Evolutionary conservation across 1,139 yeast genomes (phyloP).

Genomic region (Suhomyces maxii): DNA sequence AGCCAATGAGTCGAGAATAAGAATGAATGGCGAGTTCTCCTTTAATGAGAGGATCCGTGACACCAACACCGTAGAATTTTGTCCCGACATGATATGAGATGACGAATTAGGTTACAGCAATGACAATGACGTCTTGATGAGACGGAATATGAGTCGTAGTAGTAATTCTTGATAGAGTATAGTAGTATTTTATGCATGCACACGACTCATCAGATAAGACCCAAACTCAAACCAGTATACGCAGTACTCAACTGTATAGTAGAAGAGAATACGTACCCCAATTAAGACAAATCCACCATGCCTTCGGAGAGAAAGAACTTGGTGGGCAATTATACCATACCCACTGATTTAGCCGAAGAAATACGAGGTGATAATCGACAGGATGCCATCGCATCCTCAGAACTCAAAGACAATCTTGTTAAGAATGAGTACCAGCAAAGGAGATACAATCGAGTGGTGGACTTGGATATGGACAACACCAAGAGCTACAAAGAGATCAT

Average conservation of each 20-base stretch:
- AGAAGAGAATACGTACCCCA: neutral
- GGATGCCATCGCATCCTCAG: constrained; percentile 27
- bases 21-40: constrained; percentile 71
- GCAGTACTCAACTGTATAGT: neutral
- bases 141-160: neutral
- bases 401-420: constrained; percentile 21
- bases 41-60: constrained; percentile 64
- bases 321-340: constrained; percentile 36
- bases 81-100: constrained; percentile 35
- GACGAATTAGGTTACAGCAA: neutral
- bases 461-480: constrained; percentile 22
- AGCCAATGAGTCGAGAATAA: constrained; percentile 65
- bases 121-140: neutral
- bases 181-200: neutral
- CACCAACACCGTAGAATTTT: constrained; percentile 58
- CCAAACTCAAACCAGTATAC: neutral
- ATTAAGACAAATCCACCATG: neutral
- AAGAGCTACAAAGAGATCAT: constrained; percentile 38
- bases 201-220: constrained; percentile 18
- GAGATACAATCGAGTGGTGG: constrained; percentile 25
- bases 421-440: constrained; percentile 22
- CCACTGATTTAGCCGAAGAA: constrained; percentile 27
- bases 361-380: constrained; percentile 33
- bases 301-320: constrained; percentile 16
- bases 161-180: neutral